Conservation (phyloP, 202 grass and related monocot species). For the Brachypodium distachyon region DNA sequence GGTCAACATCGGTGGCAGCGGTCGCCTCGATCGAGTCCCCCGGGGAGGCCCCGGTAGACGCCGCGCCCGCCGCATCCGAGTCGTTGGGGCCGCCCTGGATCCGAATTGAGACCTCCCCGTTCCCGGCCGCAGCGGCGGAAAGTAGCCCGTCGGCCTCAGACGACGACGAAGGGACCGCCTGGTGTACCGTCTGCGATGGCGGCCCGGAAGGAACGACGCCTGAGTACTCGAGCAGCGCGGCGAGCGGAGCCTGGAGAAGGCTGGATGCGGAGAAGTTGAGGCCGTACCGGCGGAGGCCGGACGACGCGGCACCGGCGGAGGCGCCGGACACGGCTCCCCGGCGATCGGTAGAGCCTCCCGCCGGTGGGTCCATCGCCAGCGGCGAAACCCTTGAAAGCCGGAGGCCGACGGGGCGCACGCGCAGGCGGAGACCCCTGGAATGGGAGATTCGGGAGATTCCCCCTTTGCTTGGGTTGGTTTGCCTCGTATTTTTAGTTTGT, state of each 20-base stretch:
- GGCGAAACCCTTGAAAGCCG: conserved; percentile 5
- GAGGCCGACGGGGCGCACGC: conserved; percentile 9
- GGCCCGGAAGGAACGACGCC: conserved; percentile 52
- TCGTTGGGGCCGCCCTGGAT: conserved; percentile 66
- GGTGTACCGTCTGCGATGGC: conserved; percentile 5
- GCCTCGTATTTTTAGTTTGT: no score
- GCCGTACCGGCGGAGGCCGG: conserved; percentile 54
- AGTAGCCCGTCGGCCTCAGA: conserved; percentile 41
- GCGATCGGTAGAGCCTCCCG: conserved; percentile 28
- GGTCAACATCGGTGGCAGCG: conserved; percentile 25
- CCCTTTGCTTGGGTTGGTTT: conserved; percentile 24
- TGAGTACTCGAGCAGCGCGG: conserved; percentile 84
- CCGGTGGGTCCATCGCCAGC: conserved; percentile 36
- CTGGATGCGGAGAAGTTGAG: conserved; percentile 76
- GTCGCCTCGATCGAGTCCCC: conserved; percentile 43
- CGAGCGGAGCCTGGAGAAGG: conserved; percentile 78
- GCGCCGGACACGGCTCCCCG: neutral
- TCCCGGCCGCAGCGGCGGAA: conserved; percentile 24
- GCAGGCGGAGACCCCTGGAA: conserved; percentile 20
- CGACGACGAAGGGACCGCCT: neutral
- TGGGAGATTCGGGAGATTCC: conserved; percentile 29
- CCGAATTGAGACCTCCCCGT: conserved; percentile 82
- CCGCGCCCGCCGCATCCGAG: conserved; percentile 13
- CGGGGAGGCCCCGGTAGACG: neutral
- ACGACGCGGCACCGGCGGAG: neutral